phyloP scores from a whole-genome alignment of 768 basidiomycete genomes.

The Kwoniella mangroviensis region DNA sequence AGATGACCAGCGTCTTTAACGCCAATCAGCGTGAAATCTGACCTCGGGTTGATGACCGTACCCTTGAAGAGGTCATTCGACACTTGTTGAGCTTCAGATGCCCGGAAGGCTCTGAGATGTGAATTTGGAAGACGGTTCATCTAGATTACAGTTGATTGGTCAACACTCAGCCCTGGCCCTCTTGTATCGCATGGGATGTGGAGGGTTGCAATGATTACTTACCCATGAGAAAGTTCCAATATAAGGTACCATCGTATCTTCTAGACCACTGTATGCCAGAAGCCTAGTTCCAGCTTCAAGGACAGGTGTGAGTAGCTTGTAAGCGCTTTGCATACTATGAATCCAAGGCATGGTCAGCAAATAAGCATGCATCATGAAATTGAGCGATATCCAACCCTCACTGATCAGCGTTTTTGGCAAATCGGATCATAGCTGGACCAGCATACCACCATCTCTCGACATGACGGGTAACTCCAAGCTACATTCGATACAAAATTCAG shows the following conservation, averaged over 20 bases:
- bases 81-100: background rate
- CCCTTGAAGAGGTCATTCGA: constrained; percentile 3
- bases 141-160: background rate
- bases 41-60: constrained; percentile 11
- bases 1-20: constrained; percentile 14
- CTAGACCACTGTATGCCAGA: constrained; percentile 12
- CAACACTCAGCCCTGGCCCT: no score
- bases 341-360: background rate
- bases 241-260: constrained; percentile 11
- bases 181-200: no score
- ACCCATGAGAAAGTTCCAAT: constrained; percentile 14
- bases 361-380: background rate
- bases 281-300: constrained; percentile 19
- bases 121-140: constrained; percentile 11
- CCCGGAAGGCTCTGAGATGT: background rate
- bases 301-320: constrained; percentile 14
- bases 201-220: background rate
- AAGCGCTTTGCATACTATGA: constrained; percentile 16
- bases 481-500: background rate
- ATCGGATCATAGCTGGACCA: constrained; percentile 6
- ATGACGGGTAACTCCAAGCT: constrained; percentile 13
- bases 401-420: constrained; percentile 8
- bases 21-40: constrained; percentile 1
- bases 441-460: constrained; percentile 15
- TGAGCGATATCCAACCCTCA: background rate